Conservation (phyloP, 305 asterid genomes). For the Solanum hybrid region DNA sequence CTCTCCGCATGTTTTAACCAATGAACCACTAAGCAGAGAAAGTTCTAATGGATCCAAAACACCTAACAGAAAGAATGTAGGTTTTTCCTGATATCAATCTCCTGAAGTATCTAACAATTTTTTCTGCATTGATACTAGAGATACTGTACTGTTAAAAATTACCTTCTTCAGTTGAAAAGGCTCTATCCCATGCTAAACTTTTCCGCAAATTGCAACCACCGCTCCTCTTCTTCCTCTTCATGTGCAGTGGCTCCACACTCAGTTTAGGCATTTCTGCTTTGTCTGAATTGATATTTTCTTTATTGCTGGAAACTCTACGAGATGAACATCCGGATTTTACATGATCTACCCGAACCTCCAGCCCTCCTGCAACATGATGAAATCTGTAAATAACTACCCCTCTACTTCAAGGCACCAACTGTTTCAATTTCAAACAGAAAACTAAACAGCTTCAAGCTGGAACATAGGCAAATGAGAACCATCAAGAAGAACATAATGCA, state of each 20-base stretch:
- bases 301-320: conserved; percentile 33
- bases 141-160: background rate
- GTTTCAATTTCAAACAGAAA: background rate
- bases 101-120: background rate
- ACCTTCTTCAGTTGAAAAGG: conserved; percentile 96
- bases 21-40: conserved; percentile 59
- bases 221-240: conserved; percentile 78
- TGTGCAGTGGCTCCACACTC: conserved; percentile 62
- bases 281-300: conserved; percentile 51
- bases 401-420: background rate
- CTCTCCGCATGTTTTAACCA: conserved; percentile 26
- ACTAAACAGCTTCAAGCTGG: background rate
- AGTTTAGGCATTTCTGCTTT: conserved; percentile 49
- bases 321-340: conserved; percentile 33
- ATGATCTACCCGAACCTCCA: conserved; percentile 19
- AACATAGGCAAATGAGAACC: background rate
- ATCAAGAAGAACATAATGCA: background rate
- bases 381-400: background rate
- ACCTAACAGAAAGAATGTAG: conserved; percentile 39
- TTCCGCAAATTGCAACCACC: conserved; percentile 70
- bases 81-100: conserved; percentile 6
- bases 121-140: background rate
- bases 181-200: conserved; percentile 93
- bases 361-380: conserved; percentile 26
- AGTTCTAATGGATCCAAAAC: conserved; percentile 81